A percentile compares a stretch with the other conserved stretches of the same genome.
Conservation (phyloP, 768 basidiomycete genomes). For the Gyrodon lividus region DNA sequence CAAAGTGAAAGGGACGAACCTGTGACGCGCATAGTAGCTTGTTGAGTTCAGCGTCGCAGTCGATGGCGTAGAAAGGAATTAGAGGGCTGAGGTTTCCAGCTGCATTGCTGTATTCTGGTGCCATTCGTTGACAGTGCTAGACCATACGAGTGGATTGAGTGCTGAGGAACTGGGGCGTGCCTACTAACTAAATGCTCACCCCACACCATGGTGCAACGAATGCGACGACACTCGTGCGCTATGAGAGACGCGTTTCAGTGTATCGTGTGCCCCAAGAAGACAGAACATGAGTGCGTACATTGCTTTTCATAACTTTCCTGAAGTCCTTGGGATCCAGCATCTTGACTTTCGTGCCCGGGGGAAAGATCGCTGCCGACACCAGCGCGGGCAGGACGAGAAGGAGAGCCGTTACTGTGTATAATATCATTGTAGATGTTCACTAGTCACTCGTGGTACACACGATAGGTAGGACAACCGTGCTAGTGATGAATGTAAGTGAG, state of each 20-base stretch:
- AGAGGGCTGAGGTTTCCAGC: constrained; percentile 77
- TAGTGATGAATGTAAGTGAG: neutral
- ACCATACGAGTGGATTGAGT: neutral
- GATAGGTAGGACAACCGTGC: neutral
- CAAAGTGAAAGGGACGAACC: constrained; percentile 31
- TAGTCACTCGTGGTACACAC: constrained; percentile 4
- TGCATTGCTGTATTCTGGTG: constrained; percentile 82
- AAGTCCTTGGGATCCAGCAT: constrained; percentile 70
- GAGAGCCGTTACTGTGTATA: constrained; percentile 16
- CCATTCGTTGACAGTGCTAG: constrained; percentile 80
- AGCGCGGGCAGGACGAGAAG: constrained; percentile 32
- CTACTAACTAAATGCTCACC: constrained; percentile 42
- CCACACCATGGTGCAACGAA: constrained; percentile 97
- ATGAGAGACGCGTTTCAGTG: neutral
- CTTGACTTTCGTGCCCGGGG: constrained; percentile 62
- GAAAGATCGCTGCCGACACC: constrained; percentile 47
- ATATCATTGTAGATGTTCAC: constrained; percentile 23
- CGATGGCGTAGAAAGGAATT: constrained; percentile 88
- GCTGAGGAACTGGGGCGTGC: neutral
- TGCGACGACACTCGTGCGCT: constrained; percentile 80
- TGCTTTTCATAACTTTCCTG: constrained; percentile 68
- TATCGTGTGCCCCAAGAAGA: neutral
- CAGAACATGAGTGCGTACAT: constrained; percentile 48
- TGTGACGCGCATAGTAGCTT: constrained; percentile 81
- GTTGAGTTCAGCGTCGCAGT: constrained; percentile 84